These are phyloP conservation scores for Aspergillus persii DNA, from an alignment of 2,329 filamentous ascomycete genomes.

Conservation along the genomic window DNA sequence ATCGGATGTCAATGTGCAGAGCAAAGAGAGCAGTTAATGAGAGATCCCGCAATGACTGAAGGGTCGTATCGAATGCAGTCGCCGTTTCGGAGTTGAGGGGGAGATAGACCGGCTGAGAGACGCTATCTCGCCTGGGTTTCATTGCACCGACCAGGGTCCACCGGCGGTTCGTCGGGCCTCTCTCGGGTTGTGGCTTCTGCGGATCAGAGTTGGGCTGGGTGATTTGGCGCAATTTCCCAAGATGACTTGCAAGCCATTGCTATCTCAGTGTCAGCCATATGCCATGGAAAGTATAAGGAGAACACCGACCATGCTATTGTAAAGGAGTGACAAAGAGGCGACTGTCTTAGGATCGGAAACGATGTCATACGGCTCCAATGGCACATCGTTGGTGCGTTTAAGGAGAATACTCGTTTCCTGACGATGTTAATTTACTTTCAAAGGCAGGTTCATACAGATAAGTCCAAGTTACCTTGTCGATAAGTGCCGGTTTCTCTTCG, in stretches of 20 bases:
- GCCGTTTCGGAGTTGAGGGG: conserved; percentile 86
- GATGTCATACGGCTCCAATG: conserved; percentile 74
- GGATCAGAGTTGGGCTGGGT: conserved; percentile 66
- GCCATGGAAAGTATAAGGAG: not conserved
- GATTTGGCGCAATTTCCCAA: conserved; percentile 77
- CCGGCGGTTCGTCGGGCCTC: conserved; percentile 60
- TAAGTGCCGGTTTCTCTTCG: conserved; percentile 54
- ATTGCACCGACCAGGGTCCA: conserved; percentile 79
- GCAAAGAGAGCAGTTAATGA: conserved; percentile 77
- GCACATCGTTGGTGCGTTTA: conserved; percentile 54
- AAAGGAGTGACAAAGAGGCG: conserved; percentile 78
- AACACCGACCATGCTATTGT: conserved; percentile 75
- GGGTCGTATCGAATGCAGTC: conserved; percentile 81
- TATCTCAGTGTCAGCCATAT: conserved; percentile 22
- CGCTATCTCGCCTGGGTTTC: conserved; percentile 53
- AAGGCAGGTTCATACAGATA: not conserved
- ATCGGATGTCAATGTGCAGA: conserved; percentile 83
- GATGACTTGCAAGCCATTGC: conserved; percentile 88
- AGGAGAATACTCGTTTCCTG: conserved; percentile 56
- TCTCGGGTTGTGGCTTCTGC: conserved; percentile 43
- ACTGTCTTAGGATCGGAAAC: conserved; percentile 88
- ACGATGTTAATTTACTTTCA: not conserved
- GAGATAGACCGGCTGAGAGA: conserved; percentile 68
- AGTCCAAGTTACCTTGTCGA: conserved; percentile 54
- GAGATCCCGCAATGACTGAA: conserved; percentile 78